Evolutionary conservation across 371 early-diverging fungal genomes (phyloP), one percentile per base, ranked within the genome.

Genomic region (Blakeslea trispora): DNA sequence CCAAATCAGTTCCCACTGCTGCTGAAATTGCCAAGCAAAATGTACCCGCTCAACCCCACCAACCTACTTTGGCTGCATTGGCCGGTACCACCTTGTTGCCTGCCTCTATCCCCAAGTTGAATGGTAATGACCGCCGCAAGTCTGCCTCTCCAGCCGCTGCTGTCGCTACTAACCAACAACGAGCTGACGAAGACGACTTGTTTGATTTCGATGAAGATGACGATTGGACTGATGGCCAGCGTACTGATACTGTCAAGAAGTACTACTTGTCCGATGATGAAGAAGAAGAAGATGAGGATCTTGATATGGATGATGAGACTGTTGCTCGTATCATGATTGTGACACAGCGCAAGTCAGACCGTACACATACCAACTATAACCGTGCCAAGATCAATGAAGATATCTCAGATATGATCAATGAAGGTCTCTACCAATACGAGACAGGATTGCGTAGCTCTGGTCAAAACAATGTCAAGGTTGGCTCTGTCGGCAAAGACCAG

Each of bases 361-460:
- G 85, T 52, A 73, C 86, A 1, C 90, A 90, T 57, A 75, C 80
- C 42, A 81, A 87, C 18, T 90, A 82, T 65, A 92, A 93, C 59
- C 89, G 96, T 59, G 81, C 87, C 60, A 81, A 88, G 15, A 85
- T 88, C 81, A 88, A 91, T 53, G 91, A 89, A 40, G 97, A 96
- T 11, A 81, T 95, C 42, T 78, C 84, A 21, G 92, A 95, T 31
- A 93, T 94, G 74, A 97, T 97, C 72, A 97, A 91, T 68, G 96
- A 97, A 69, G 97, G 95, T 3, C 76, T 97, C 35, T 90, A 91
- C 66, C 84, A 90, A 57, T 97, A 96, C 59, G 95, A 97, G 58
- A 66, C 73, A 28, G 91, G 91, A 22, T 69, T 93, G 45, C 82
- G 82, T 18, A 17, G 39, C 15, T 43, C 40, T 17, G 45, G 57